phyloP scores from a whole-genome alignment of 176 grass and related monocot genomes.

The Pontederia crassipes region DNA sequence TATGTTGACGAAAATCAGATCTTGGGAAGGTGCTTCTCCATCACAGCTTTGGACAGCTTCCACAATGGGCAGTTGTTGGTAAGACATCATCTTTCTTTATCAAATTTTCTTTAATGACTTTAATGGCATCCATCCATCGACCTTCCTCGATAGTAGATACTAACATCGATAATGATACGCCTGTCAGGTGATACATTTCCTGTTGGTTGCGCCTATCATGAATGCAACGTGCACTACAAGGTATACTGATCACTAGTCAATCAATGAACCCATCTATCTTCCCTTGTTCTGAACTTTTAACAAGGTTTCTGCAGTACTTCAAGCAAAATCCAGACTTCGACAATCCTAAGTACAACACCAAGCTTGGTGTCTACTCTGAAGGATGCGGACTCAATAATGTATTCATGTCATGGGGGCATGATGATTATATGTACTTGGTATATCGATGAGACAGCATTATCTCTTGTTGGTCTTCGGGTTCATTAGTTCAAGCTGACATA shows the following conservation, averaged over 20 bases:
- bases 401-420: slow-evolving; percentile 78
- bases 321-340: slow-evolving; percentile 67
- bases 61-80: slow-evolving; percentile 95
- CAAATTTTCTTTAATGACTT: no score
- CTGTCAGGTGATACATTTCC: slow-evolving; percentile 81
- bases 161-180: not conserved
- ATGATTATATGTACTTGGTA: slow-evolving; percentile 92
- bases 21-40: slow-evolving; percentile 91
- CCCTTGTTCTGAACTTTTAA: not conserved
- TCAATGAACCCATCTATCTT: not conserved
- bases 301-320: slow-evolving; percentile 40
- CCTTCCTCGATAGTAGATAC: not conserved
- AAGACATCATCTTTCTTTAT: not conserved
- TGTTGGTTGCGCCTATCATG: slow-evolving; percentile 59
- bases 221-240: slow-evolving; percentile 79
- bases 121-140: no score
- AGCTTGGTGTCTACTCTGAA: slow-evolving; percentile 58
- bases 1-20: slow-evolving; percentile 27
- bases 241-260: slow-evolving; percentile 9
- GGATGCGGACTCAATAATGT: slow-evolving; percentile 69
- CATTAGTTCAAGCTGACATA: not conserved
- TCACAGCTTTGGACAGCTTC: slow-evolving; percentile 57
- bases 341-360: slow-evolving; percentile 65
- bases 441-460: not conserved
- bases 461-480: not conserved